Evolutionary conservation across 176 grass and related monocot genomes (phyloP), one percentile per base, ranked within the genome.

Genomic region (Carex littledalei): DNA sequence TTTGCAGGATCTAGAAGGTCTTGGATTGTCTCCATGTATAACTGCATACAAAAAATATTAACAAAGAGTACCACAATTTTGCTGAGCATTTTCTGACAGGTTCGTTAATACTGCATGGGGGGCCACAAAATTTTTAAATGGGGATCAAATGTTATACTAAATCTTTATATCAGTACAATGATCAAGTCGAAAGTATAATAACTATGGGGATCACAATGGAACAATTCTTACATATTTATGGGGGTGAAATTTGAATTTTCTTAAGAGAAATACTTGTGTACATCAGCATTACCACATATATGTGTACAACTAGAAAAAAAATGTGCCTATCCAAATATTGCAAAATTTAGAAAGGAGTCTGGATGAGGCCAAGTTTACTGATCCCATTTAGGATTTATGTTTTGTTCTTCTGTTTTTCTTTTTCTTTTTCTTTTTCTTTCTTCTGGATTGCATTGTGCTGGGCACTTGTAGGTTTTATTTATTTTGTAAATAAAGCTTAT

Each of bases 11-110:
- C 90, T 85, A 99, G 90, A 62, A 99, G 97, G 55, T 99, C 97
- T 82, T 99, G 97, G 81, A 99, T 96, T 85, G 92, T 99, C 90
- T 99, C 97, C 97, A 99, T 99, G 86, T 99, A 99, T 58, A 99
- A 81, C 97, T 99, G 85, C 58, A 87, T 68, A 61, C 3, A 87
- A 88, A 15, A 12, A 86, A 35, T 7, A 71, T 37, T 66, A 88
- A 79, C 24, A 86, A 47, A 81, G 43, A 15, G 71, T 52, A 24
- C 50, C 24, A 34, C 16, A 29, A 18, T 56, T 17, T 56, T 55
- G 21, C 49, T 78, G 12, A 78, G 50, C 24, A 78, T 55, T 56
- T 32, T 31, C 52, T 34, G 1, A 17, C 52, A 17, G 6, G 52
- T 34, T 32, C 2, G 17, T 17, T 3, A 78, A 56, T 56, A 55